Base-by-base conservation (phyloP, 257 asterid species). In the Ocimum tenuiflorum region DNA sequence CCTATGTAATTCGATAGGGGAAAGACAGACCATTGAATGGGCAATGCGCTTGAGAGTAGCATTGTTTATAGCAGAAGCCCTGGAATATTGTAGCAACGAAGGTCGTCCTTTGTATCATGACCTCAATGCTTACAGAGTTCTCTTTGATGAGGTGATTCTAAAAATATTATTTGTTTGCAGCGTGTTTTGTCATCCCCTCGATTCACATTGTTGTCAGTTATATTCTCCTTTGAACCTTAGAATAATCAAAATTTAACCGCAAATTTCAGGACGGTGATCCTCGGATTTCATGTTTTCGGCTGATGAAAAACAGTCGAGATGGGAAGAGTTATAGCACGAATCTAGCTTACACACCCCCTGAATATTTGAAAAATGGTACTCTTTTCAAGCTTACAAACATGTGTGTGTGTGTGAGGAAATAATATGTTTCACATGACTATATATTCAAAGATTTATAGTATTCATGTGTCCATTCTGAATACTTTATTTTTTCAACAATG, bases 11-110 rank as follows among this genome's bases (percentile, higher is more conserved):
- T 69, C 59, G 46, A 33, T 76, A 87, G 89, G 95, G 95, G 95
- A 87, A 64, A 82, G 66, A 36, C 89, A 87, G 79, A 83, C 91
- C 11, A 78, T 85, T 18, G 87, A 83, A 71, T 87, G 95, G 95
- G 83, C 95, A 1, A 85, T 87, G 91, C 89, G 95, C n/a, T 75
- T 87, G 76, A 85, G 95, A 79, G 91, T 83, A 17, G 95, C 91
- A 0, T 67, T 87, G 56, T 71, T 68, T 55, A 81, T 87, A 56
- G 86, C 89, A 1, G 85, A 82, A 73, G 84, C 89, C 71, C 79
- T 82, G 33, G 84, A 79, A 58, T 85, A 84, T 67, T 87, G 95
- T 60, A 77, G 86, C 65, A 71, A 46, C 19, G 80, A 80, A 72
- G 88, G 88, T 41, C 91, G 59, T 18, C 79, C 74, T 1, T 62